Percentiles rank a stretch among this genome's conserved stretches.
Conservation (phyloP, 345 rosid genomes). For the Mallotus nudiflorus region DNA sequence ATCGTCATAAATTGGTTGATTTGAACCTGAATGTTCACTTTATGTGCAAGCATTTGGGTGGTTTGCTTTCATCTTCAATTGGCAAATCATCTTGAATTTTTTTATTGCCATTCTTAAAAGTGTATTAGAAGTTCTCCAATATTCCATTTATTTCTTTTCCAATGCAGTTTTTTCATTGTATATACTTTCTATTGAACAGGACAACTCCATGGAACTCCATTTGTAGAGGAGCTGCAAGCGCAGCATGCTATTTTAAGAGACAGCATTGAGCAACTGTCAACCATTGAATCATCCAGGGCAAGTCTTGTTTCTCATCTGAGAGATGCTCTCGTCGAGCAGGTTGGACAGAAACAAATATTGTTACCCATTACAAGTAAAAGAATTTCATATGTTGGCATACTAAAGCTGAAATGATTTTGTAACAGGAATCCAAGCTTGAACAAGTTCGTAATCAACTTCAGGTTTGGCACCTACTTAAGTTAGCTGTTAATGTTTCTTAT, state of each 20-base stretch:
- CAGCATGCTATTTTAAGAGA: conserved; percentile 64
- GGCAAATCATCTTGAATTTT: no score
- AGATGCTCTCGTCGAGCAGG: conserved; percentile 94
- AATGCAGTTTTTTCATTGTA: background rate
- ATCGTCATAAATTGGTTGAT: no score
- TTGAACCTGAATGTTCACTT: no score
- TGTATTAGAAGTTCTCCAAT: background rate
- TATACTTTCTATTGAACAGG: conserved; percentile 40
- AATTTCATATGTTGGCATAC: background rate
- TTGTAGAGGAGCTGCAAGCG: conserved; percentile 71
- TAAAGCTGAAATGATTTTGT: conserved; percentile 28
- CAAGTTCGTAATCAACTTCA: conserved; percentile 73
- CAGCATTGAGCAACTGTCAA: conserved; percentile 67
- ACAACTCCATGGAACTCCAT: conserved; percentile 46
- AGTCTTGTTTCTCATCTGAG: conserved; percentile 68
- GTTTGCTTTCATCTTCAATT: no score
- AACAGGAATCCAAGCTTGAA: conserved; percentile 81
- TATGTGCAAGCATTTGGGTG: no score
- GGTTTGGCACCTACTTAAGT: conserved; percentile 42
- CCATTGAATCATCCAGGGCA: conserved; percentile 63
- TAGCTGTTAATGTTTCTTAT: background rate
- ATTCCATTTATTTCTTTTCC: background rate
- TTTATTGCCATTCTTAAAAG: no score
- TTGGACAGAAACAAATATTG: conserved; percentile 21
- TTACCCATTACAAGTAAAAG: conserved; percentile 7